Evolutionary conservation across 23 red algal genomes (phyloP), one percentile per base, ranked within the genome.

Genomic region (Gracilaria caudata): DNA sequence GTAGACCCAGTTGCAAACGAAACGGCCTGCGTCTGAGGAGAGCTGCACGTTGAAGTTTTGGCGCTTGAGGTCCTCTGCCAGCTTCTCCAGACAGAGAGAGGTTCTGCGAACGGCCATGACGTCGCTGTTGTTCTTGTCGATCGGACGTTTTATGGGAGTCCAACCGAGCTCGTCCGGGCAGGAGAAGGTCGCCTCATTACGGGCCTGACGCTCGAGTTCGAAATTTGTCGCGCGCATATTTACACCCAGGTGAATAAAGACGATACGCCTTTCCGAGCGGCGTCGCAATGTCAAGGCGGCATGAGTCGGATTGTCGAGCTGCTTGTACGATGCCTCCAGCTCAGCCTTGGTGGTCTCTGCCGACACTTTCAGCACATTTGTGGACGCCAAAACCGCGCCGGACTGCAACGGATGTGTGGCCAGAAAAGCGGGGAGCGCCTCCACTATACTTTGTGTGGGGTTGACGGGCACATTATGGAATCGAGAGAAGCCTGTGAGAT

Each of bases 1-100:
- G 32, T 91, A 91, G 32, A 91, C 87, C 87, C 87, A 91, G 87
- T 91, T 91, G 60, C 87, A 91, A 7, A 91, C 87, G 41, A 91
- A 91, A 58, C 87, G 87, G 1, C 87, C 87, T 47, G 87, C 87
- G 41, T 91, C 77, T 49, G 61, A 73, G 24, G 77, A 82, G 41
- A 81, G 20, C 9, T 77, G 74, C 28, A 81, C 76, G 9, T 70
- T 49, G 54, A 82, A 76, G 38, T 61, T 77, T 19, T 72, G 26
- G 9, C 37, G 47, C n/a, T 60, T 61, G 26, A 91, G 46, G 4
- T 71, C 60, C 23, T 68, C 44, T 11, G 51, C 46, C 12, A 91
- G 61, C 49, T 55, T 64, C 6, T 82, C 36, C 13, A 91, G 24
- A 16, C 25, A 43, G 11, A 91, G 56, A 23, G 76, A 66, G 11